Evolutionary conservation across 2,329 filamentous ascomycete genomes (phyloP).

Genomic region (Beauveria sp.): DNA sequence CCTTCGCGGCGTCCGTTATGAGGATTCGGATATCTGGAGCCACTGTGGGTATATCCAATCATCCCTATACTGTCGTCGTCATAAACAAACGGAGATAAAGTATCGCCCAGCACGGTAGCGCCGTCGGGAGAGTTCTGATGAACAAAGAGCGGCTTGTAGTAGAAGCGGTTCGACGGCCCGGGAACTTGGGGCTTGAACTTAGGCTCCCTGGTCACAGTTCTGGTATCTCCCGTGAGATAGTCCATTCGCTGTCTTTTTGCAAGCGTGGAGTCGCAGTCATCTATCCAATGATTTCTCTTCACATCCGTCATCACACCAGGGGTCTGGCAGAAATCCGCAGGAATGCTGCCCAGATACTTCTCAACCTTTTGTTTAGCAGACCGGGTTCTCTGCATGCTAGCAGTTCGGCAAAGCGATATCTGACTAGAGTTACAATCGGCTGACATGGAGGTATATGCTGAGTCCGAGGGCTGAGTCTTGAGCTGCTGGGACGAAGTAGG

Average conservation of each 20-base stretch:
- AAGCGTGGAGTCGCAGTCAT: background rate
- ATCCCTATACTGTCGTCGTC: background rate
- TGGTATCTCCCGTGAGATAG: background rate
- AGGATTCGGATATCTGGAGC: background rate
- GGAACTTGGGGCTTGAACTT: background rate
- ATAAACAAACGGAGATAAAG: background rate
- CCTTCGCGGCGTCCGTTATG: background rate
- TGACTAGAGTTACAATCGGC: background rate
- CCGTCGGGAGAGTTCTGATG: background rate
- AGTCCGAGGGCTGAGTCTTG: background rate
- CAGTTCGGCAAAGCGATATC: background rate
- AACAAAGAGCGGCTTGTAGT: background rate
- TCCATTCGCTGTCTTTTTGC: background rate
- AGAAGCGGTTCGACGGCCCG: background rate
- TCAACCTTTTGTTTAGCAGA: background rate
- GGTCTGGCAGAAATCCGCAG: background rate
- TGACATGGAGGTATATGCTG: background rate
- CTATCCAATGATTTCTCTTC: background rate
- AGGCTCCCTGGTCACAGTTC: background rate
- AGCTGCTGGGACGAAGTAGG: background rate
- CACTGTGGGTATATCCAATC: background rate
- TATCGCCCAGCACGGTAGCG: background rate
- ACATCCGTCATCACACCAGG: background rate
- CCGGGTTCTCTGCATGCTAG: background rate
- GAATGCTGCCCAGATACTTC: background rate